Evolutionary conservation across 2,329 filamentous ascomycete species (phyloP).

Genomic region (Ophiocordyceps unilateralis): DNA sequence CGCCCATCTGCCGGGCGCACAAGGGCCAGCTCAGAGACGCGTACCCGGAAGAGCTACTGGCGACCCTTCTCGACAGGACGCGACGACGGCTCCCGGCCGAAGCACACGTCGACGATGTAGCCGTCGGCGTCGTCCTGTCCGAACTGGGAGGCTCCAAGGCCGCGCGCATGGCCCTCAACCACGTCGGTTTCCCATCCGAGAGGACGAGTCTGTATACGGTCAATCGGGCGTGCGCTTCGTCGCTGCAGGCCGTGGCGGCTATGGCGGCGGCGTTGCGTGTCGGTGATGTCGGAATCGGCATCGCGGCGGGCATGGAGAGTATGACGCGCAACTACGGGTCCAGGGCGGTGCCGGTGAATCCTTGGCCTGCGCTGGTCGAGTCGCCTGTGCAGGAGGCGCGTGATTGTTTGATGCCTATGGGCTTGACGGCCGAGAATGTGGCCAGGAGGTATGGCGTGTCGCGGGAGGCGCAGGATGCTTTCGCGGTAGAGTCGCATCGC

Average conservation of each 20-base stretch:
- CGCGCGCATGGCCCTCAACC: slow-evolving; percentile 76
- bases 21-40: slow-evolving; percentile 74
- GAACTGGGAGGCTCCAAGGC: slow-evolving; percentile 85
- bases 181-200: slow-evolving; percentile 53
- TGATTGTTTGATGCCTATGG: slow-evolving; percentile 93
- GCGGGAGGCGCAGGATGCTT: slow-evolving; percentile 64
- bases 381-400: slow-evolving; percentile 48
- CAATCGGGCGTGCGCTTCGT: slow-evolving; percentile 72
- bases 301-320: slow-evolving; percentile 87
- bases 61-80: slow-evolving; percentile 32
- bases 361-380: slow-evolving; percentile 59
- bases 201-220: slow-evolving; percentile 67
- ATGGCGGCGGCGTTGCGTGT: slow-evolving; percentile 61
- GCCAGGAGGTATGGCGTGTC: slow-evolving; percentile 58
- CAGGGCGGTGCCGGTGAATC: slow-evolving; percentile 64
- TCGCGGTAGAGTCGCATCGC: slow-evolving; percentile 58
- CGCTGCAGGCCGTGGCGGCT: slow-evolving; percentile 58
- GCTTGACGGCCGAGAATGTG: slow-evolving; percentile 78
- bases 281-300: slow-evolving; percentile 54
- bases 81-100: slow-evolving; percentile 42
- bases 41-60: slow-evolving; percentile 78
- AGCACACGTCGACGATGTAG: slow-evolving; percentile 55
- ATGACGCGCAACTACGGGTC: slow-evolving; percentile 87
- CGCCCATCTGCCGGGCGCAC: slow-evolving; percentile 68
- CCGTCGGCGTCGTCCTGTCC: slow-evolving; percentile 75